These are phyloP conservation scores for Agrocybe praecox DNA, from an alignment of 768 basidiomycete species.

Conservation along the genomic window DNA sequence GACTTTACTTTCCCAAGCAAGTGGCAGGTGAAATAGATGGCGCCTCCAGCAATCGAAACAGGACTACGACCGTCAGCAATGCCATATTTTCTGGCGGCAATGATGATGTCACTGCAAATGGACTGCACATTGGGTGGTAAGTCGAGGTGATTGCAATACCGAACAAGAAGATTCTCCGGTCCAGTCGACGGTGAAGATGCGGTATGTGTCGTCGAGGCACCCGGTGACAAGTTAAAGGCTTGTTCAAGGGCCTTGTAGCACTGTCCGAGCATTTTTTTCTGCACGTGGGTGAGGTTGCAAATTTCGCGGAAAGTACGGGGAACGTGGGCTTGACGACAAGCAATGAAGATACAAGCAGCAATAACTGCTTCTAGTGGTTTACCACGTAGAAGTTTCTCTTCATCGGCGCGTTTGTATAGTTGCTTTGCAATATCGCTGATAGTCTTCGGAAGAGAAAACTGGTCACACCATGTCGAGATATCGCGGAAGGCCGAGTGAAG, in stretches of 20 bases:
- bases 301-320: slow-evolving; percentile 96
- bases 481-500: slow-evolving; percentile 88
- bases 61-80: slow-evolving; percentile 94
- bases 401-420: slow-evolving; percentile 95
- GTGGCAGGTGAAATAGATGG: slow-evolving; percentile 91
- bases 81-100: slow-evolving; percentile 77
- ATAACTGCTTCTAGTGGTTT: slow-evolving; percentile 93
- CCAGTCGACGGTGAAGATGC: slow-evolving; percentile 58
- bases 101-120: slow-evolving; percentile 82
- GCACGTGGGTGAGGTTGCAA: slow-evolving; percentile 89
- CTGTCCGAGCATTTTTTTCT: slow-evolving; percentile 94
- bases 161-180: slow-evolving; percentile 86
- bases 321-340: slow-evolving; percentile 94
- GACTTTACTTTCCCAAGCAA: slow-evolving; percentile 76
- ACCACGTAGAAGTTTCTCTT: slow-evolving; percentile 89
- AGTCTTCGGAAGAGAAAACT: slow-evolving; percentile 90
- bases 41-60: slow-evolving; percentile 97
- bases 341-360: slow-evolving; percentile 98
- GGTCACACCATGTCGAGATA: slow-evolving; percentile 93
- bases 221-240: slow-evolving; percentile 86
- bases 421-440: slow-evolving; percentile 97
- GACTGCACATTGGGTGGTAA: slow-evolving; percentile 81
- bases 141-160: slow-evolving; percentile 92
- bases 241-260: slow-evolving; percentile 89
- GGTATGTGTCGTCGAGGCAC: slow-evolving; percentile 58